Conservation (phyloP, 2,329 filamentous ascomycete genomes). For the Arthrobotrys sphaeroides region DNA sequence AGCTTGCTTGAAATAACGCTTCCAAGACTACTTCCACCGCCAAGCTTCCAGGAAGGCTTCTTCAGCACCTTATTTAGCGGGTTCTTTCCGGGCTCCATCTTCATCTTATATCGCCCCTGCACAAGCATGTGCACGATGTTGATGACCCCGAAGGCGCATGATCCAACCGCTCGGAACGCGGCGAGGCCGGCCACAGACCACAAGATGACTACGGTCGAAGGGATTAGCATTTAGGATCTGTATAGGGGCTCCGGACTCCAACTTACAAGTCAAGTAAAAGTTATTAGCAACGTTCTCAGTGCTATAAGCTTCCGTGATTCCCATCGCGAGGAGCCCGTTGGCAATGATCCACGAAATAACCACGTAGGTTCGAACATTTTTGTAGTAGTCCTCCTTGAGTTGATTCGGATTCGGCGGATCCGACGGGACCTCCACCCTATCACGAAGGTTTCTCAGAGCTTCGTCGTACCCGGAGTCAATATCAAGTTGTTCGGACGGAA, state of each 20-base stretch:
- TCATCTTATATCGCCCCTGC: constrained; percentile 78
- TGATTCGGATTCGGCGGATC: constrained; percentile 75
- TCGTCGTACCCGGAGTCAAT: constrained; percentile 98
- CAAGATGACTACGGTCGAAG: constrained; percentile 71
- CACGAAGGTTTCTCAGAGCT: constrained; percentile 91
- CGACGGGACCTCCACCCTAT: constrained; percentile 82
- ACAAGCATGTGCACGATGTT: constrained; percentile 84
- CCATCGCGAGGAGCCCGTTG: constrained; percentile 93
- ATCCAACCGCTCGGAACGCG: constrained; percentile 85
- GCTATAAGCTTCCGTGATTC: constrained; percentile 84
- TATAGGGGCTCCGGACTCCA: too few relatives aligned
- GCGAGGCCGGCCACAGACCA: constrained; percentile 90
- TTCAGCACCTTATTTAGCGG: constrained; percentile 31
- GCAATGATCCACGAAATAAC: constrained; percentile 92
- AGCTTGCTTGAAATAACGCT: constrained; percentile 53
- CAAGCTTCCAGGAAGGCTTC: constrained; percentile 43
- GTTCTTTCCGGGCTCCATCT: constrained; percentile 52
- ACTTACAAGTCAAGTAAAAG: constrained; percentile 77
- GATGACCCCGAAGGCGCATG: constrained; percentile 81
- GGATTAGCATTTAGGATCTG: constrained; percentile 3
- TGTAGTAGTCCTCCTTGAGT: constrained; percentile 98
- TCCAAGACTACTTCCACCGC: constrained; percentile 43
- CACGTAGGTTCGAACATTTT: constrained; percentile 96
- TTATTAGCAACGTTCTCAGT: constrained; percentile 78
- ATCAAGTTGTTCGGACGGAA: constrained; percentile 96